A percentile compares a stretch with the other conserved stretches of the same genome.
Conservation (phyloP, 148 eudicot genomes). For the Oxyria digyna region DNA sequence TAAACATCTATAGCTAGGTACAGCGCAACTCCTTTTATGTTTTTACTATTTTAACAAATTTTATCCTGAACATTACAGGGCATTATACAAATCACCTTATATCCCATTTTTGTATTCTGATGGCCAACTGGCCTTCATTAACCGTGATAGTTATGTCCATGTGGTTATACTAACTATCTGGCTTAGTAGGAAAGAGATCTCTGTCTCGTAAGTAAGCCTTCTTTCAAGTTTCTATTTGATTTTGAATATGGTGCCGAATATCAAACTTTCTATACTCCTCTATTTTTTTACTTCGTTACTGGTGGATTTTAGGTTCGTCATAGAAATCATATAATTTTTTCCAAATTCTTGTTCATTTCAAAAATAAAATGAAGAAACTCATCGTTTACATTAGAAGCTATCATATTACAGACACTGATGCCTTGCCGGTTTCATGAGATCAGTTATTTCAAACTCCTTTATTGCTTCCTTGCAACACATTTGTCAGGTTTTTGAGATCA, state of each 20-base stretch:
- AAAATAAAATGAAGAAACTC: background rate
- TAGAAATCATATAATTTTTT: background rate
- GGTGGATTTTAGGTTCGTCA: background rate
- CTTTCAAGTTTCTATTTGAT: background rate
- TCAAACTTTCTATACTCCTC: background rate
- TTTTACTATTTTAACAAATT: background rate
- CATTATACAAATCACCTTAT: background rate
- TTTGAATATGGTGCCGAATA: background rate
- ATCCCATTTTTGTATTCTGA: background rate
- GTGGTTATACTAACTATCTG: background rate
- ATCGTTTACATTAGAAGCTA: background rate
- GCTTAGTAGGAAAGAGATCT: background rate
- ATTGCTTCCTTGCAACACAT: background rate
- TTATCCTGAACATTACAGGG: background rate
- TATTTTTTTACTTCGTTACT: background rate
- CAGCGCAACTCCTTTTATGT: background rate
- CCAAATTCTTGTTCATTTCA: background rate
- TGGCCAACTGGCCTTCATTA: background rate
- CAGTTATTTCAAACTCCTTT: background rate
- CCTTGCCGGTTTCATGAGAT: background rate
- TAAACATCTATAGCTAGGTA: constrained; percentile 5
- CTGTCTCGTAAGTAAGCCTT: background rate
- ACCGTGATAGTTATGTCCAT: background rate
- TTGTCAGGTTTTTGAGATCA: background rate
- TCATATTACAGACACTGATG: background rate